phyloP scores from a whole-genome alignment of 495 filamentous ascomycete species.

The Cudoniella acicularis region DNA sequence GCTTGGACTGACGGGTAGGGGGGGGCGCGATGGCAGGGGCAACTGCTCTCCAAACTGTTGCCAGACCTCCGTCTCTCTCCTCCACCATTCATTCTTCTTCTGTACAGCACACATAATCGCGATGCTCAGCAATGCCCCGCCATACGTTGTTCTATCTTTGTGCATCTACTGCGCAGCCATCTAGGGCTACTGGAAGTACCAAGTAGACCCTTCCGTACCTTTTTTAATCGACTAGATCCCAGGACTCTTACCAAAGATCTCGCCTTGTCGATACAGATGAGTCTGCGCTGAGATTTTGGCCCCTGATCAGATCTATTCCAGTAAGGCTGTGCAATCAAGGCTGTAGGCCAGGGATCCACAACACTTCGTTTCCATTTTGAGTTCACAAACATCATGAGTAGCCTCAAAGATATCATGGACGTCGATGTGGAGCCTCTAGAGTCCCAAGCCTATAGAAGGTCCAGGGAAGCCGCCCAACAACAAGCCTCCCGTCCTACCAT shows the following conservation, averaged over 20 bases:
- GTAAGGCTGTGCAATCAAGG: slow-evolving; percentile 27
- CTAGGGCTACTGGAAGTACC: slow-evolving; percentile 9
- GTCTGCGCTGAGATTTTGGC: slow-evolving; percentile 20
- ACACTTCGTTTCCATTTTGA: slow-evolving; percentile 21
- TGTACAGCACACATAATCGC: slow-evolving; percentile 2
- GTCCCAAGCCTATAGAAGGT: slow-evolving; percentile 26
- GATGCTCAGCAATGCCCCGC: slow-evolving; percentile 26
- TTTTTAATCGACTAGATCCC: slow-evolving; percentile 2
- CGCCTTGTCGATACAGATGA: slow-evolving; percentile 9
- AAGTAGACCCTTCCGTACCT: neutral
- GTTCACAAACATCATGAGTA: slow-evolving; percentile 24
- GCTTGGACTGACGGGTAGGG: neutral
- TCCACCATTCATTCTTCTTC: slow-evolving; percentile 3
- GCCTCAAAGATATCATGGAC: slow-evolving; percentile 31
- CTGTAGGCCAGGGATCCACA: slow-evolving; percentile 16
- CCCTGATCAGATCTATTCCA: slow-evolving; percentile 18
- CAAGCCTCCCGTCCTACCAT: slow-evolving; percentile 16
- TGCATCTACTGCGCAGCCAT: slow-evolving; percentile 16
- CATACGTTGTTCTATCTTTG: slow-evolving; percentile 24
- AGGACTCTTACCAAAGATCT: slow-evolving; percentile 12
- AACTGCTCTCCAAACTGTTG: neutral
- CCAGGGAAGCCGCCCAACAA: slow-evolving; percentile 21
- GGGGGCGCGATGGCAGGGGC: neutral
- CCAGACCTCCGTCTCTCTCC: slow-evolving; percentile 1
- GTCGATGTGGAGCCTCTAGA: slow-evolving; percentile 28